Evolutionary conservation across 1,139 yeast genomes (phyloP).

Genomic region (Zygosaccharomyces pseudobailii): DNA sequence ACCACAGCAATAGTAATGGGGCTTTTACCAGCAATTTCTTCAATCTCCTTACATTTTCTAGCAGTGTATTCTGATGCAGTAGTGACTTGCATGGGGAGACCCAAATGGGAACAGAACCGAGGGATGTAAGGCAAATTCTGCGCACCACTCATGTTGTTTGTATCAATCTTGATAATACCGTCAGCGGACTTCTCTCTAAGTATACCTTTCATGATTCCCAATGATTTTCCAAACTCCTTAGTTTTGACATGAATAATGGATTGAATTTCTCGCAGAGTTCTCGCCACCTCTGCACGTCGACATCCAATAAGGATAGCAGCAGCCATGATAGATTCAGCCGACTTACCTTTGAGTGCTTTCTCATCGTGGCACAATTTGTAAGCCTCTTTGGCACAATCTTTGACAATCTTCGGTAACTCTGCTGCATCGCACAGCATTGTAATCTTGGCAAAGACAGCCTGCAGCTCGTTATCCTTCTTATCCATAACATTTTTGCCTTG

Average conservation of each 20-base stretch:
- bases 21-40: conserved; percentile 93
- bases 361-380: conserved; percentile 90
- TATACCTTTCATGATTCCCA: conserved; percentile 73
- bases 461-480: conserved; percentile 79
- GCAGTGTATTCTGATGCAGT: conserved; percentile 94
- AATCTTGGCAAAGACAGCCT: conserved; percentile 85
- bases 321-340: conserved; percentile 93
- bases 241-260: conserved; percentile 91
- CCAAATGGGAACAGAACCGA: conserved; percentile 93
- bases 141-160: conserved; percentile 69
- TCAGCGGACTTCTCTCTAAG: conserved; percentile 58
- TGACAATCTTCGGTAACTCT: conserved; percentile 88
- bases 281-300: conserved; percentile 87
- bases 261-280: conserved; percentile 95
- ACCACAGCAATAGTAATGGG: conserved; percentile 98
- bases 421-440: conserved; percentile 97
- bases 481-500: conserved; percentile 84
- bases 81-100: conserved; percentile 76
- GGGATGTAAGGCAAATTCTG: conserved; percentile 94
- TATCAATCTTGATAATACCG: conserved; percentile 37
- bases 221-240: conserved; percentile 87
- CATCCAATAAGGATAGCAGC: conserved; percentile 95
- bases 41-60: conserved; percentile 80
- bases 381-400: conserved; percentile 96
- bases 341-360: conserved; percentile 79